A percentile compares a stretch with the other conserved stretches of the same genome.
phyloP scores from a whole-genome alignment of 306 rosid genomes.

The Lathyrus tuberosus region DNA sequence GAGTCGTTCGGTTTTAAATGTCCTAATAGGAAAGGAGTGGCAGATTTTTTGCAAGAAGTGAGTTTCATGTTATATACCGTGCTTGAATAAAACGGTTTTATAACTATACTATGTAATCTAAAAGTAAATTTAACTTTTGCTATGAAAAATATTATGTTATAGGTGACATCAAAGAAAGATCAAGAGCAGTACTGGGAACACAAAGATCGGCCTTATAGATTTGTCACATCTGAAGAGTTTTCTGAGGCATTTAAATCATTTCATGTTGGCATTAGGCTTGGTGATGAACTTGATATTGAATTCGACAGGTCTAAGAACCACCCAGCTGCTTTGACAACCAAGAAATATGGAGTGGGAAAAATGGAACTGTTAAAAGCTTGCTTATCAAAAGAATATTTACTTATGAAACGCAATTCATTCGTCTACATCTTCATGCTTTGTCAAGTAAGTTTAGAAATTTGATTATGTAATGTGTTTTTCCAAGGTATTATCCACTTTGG shows the following conservation, averaged over 20 bases:
- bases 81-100: background rate
- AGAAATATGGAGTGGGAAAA: constrained; percentile 52
- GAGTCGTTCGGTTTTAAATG: constrained; percentile 56
- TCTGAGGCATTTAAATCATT: constrained; percentile 49
- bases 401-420: constrained; percentile 70
- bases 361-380: constrained; percentile 58
- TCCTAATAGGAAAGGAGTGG: constrained; percentile 65
- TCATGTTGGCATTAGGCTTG: constrained; percentile 49
- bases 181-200: constrained; percentile 64
- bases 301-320: constrained; percentile 68
- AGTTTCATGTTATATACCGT: background rate
- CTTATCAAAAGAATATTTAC: constrained; percentile 61
- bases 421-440: constrained; percentile 56
- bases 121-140: background rate
- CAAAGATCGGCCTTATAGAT: constrained; percentile 53
- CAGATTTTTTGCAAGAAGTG: constrained; percentile 69
- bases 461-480: background rate
- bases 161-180: constrained; percentile 71
- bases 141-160: background rate
- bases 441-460: constrained; percentile 52
- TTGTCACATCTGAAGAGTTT: constrained; percentile 53
- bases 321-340: constrained; percentile 56
- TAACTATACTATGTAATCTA: background rate
- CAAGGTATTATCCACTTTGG: background rate
- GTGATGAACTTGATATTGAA: constrained; percentile 48